Base-by-base conservation (phyloP, 345 rosid species). In the Eutrema yunnanense region DNA sequence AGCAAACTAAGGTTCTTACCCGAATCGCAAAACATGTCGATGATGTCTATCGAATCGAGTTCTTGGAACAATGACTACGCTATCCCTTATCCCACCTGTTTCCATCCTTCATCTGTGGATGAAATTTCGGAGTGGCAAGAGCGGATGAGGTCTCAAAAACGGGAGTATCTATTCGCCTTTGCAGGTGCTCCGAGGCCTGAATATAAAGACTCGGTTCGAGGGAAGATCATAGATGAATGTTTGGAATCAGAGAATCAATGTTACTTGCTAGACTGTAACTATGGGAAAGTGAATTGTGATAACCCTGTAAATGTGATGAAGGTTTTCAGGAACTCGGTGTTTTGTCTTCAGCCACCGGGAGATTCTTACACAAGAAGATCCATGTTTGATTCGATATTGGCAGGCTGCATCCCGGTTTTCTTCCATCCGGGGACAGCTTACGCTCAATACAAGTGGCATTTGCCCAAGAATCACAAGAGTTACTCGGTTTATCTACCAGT, bases 21-120 rank as follows among this genome's bases (percentile, higher is more conserved):
- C 0, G 83, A 86, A 51, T 81, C 90, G 0, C 63, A 49, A 33
- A 88, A 88, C 81, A 84, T 88, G 84, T 83, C 93, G 4, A 83
- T 88, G 87, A 56, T 88, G 63, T 80, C 93, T 0, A 75, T 86
- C 1, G 93, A 88, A 67, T 71, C 88, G 6, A 86, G 90, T 9
- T 84, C 86, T 6, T 86, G 88, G 88, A 85, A 85, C 47, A 87
- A 87, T 8, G 92, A 87, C 22, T 82, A 79, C 43, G 92, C 92
- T 4, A 69, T 86, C 42, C 90, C 88, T 4, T 88, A 88, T 46
- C 90, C 88, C 3, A 86, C 92, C 0, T 88, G 86, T 46, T 88
- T 86, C 81, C 92, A 88, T 67, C 92, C 92, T 42, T 67, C 78
- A 3, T 71, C 73, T 44, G 62, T 48, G 13, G 67, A 63, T 3